A percentile compares a stretch with the other conserved stretches of the same genome.
Conservation (phyloP, 2,329 filamentous ascomycete species). For the Ascochyta viciae-villosae region DNA sequence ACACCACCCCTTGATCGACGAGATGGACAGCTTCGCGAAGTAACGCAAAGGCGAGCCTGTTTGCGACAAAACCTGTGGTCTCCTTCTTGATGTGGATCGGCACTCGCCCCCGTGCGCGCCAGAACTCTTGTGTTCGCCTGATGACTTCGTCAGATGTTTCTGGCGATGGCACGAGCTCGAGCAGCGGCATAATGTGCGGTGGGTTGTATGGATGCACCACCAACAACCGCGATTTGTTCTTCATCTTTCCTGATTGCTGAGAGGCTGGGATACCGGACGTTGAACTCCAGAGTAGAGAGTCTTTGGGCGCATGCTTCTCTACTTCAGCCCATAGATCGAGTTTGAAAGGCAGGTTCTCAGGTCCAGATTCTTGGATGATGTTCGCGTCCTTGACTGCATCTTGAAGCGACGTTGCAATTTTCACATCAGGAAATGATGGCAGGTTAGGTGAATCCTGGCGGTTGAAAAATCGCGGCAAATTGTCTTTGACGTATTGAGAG, state of each 20-base stretch:
- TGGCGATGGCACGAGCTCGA: slow-evolving; percentile 64
- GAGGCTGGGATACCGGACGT: slow-evolving; percentile 66
- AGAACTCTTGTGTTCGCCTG: slow-evolving; percentile 55
- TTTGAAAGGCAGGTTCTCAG: slow-evolving; percentile 62
- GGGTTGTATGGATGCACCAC: slow-evolving; percentile 69
- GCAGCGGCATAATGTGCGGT: slow-evolving; percentile 66
- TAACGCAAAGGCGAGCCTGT: slow-evolving; percentile 64
- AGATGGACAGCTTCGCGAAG: slow-evolving; percentile 63
- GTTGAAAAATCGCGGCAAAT: slow-evolving; percentile 54
- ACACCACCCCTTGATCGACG: slow-evolving; percentile 60
- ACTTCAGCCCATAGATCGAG: slow-evolving; percentile 60
- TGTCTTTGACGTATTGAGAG: slow-evolving; percentile 51
- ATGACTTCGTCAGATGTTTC: slow-evolving; percentile 51
- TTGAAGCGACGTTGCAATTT: slow-evolving; percentile 40
- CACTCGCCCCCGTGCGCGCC: slow-evolving; percentile 50
- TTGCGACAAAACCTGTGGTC: slow-evolving; percentile 64
- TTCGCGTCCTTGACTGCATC: slow-evolving; percentile 56
- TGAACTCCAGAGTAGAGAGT: slow-evolving; percentile 63
- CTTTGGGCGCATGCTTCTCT: slow-evolving; percentile 52
- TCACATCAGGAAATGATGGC: slow-evolving; percentile 44
- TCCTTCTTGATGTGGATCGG: slow-evolving; percentile 62
- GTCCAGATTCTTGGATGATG: slow-evolving; percentile 67
- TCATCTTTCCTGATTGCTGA: slow-evolving; percentile 54
- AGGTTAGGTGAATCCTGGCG: slow-evolving; percentile 5
- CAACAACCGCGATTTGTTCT: slow-evolving; percentile 55